These are phyloP conservation scores for Colletotrichum costaricense DNA, from an alignment of 2,329 filamentous ascomycete genomes.

Conservation along the genomic window DNA sequence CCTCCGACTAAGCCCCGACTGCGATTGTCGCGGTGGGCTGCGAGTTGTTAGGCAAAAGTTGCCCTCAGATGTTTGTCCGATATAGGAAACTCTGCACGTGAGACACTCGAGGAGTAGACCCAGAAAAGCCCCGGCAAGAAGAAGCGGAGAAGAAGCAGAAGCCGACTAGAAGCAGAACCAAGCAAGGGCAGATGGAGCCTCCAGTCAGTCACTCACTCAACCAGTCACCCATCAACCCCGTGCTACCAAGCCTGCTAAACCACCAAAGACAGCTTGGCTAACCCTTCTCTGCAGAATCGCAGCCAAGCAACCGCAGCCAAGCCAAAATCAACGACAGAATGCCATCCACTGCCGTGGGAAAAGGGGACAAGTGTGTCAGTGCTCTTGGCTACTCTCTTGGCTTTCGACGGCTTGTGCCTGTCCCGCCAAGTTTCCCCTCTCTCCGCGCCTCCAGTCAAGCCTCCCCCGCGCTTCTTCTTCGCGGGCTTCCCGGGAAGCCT, in stretches of 20 bases:
- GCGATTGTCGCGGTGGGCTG: constrained; percentile 18
- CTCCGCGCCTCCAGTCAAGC: constrained; percentile 10
- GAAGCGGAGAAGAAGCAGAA: neutral
- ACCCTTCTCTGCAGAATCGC: neutral
- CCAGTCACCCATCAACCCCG: neutral
- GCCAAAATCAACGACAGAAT: constrained; percentile 11
- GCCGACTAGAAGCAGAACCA: constrained; percentile 2
- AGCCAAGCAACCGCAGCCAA: neutral
- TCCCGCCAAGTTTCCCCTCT: constrained; percentile 7
- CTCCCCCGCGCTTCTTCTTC: constrained; percentile 17
- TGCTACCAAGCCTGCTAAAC: neutral
- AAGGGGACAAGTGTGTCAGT: constrained; percentile 10
- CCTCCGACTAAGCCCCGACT: constrained; percentile 21
- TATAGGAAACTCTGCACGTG: constrained; percentile 13
- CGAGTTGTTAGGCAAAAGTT: neutral
- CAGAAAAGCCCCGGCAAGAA: constrained; percentile 7
- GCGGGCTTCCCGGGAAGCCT: neutral
- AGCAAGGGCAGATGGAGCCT: neutral
- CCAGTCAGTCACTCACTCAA: neutral
- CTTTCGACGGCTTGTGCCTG: constrained; percentile 12
- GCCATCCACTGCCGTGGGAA: neutral
- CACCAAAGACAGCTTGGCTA: neutral
- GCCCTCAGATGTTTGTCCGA: neutral
- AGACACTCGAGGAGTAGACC: constrained; percentile 7
- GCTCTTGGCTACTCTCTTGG: constrained; percentile 31